Percentiles rank a stretch among this genome's conserved stretches.
Evolutionary conservation across 345 rosid genomes (phyloP).

Genomic region (Toxicodendron radicans): DNA sequence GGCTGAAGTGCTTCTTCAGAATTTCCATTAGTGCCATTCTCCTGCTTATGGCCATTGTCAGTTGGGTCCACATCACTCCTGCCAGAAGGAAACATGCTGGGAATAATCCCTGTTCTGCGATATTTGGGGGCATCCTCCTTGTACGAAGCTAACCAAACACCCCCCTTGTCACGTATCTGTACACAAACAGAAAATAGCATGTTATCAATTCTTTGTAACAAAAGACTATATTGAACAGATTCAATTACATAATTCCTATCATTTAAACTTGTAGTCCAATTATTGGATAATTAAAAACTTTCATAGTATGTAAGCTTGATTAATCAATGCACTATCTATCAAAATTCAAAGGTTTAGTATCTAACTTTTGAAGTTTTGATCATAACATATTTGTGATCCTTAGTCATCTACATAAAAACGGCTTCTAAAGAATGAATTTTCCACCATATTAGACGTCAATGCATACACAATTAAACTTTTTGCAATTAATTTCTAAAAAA

Average conservation of each 20-base stretch:
- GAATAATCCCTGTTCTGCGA: conserved; percentile 50
- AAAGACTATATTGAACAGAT: background rate
- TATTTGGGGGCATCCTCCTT: conserved; percentile 55
- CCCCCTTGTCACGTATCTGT: conserved; percentile 76
- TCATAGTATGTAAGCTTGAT: too few species aligned
- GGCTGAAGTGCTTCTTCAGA: conserved; percentile 31
- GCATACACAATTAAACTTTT: background rate
- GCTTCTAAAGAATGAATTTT: background rate
- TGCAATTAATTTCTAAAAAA: background rate
- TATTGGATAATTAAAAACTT: too few species aligned
- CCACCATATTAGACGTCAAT: background rate
- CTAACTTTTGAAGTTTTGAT: too few species aligned
- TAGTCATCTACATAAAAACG: background rate
- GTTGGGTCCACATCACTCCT: conserved; percentile 30
- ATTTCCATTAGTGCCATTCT: conserved; percentile 30
- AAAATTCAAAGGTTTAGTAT: too few species aligned
- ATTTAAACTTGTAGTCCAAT: too few species aligned
- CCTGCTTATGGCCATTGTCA: conserved; percentile 27
- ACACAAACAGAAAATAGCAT: conserved; percentile 12
- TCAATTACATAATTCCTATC: background rate
- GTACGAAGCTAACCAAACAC: conserved; percentile 70
- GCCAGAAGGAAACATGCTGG: conserved; percentile 91
- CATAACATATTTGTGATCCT: background rate
- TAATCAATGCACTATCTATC: too few species aligned
- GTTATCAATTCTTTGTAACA: background rate